Evolutionary conservation across 2,329 filamentous ascomycete species (phyloP).

Genomic region (Sporothrix inflata): DNA sequence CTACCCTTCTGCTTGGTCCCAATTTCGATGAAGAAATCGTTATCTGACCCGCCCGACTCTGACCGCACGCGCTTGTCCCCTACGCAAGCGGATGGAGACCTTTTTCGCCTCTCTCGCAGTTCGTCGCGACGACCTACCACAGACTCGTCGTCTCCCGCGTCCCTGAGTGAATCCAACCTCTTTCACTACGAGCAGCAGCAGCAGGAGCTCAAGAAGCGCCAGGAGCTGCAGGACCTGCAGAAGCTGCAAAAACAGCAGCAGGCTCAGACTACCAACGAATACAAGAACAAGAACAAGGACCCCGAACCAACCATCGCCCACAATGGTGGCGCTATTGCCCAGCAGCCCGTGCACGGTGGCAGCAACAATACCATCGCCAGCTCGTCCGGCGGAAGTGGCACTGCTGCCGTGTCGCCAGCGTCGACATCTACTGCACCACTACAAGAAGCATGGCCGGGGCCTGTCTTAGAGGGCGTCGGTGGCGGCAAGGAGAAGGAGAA

Average conservation of each 20-base stretch:
- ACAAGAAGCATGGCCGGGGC: constrained; percentile 59
- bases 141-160: constrained; percentile 39
- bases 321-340: constrained; percentile 22
- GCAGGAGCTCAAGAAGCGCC: constrained; percentile 18
- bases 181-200: constrained; percentile 16
- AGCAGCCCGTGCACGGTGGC: neutral
- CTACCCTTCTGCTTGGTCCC: constrained; percentile 12
- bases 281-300: neutral
- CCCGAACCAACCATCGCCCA: neutral
- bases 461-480: constrained; percentile 51
- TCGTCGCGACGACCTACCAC: constrained; percentile 46
- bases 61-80: constrained; percentile 60
- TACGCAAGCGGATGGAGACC: constrained; percentile 59
- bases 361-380: constrained; percentile 8
- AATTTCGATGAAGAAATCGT: constrained; percentile 65
- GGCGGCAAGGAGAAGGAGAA: constrained; percentile 38
- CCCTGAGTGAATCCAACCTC: constrained; percentile 31
- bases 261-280: neutral
- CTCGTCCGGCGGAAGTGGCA: constrained; percentile 20
- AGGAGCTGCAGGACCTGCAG: constrained; percentile 37
- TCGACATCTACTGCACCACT: constrained; percentile 49
- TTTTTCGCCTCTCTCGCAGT: constrained; percentile 35
- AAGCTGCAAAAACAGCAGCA: constrained; percentile 1
- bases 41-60: constrained; percentile 56
- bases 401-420: constrained; percentile 27